Percentiles rank a stretch among this genome's conserved stretches.
These are phyloP conservation scores for Lomentospora prolificans DNA, from an alignment of 2,329 filamentous ascomycete genomes.

Conservation along the genomic window DNA sequence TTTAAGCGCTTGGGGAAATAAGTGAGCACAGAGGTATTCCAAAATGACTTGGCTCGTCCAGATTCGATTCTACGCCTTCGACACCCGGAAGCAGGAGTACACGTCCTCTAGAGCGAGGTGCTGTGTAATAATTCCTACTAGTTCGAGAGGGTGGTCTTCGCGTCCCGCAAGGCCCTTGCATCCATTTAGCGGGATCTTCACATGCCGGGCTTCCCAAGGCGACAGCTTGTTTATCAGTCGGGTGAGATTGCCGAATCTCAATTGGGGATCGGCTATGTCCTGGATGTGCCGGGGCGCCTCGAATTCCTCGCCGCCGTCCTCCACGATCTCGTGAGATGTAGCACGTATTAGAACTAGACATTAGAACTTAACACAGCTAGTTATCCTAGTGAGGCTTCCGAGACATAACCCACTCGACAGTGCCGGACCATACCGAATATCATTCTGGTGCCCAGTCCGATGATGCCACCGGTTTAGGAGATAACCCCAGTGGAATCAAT, in stretches of 20 bases:
- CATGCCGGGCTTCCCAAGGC: conserved; percentile 18
- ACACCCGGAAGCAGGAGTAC: conserved; percentile 17
- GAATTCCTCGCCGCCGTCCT: neutral
- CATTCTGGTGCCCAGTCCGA: too few species aligned
- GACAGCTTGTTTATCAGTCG: conserved; percentile 17
- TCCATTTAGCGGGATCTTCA: conserved; percentile 14
- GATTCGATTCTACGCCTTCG: conserved; percentile 12
- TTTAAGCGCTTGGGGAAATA: neutral
- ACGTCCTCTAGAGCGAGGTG: conserved; percentile 18
- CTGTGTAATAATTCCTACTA: conserved; percentile 16
- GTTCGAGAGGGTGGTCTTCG: conserved; percentile 18
- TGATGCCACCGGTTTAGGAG: too few species aligned
- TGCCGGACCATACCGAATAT: too few species aligned
- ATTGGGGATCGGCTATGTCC: neutral
- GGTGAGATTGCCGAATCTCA: conserved; percentile 15
- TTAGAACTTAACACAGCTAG: too few species aligned
- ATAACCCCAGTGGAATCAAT: too few species aligned
- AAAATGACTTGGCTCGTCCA: conserved; percentile 14
- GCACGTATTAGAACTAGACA: too few species aligned
- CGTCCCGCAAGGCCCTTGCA: conserved; percentile 11
- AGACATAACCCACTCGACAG: too few species aligned
- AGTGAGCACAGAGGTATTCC: neutral
- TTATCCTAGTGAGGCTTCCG: too few species aligned
- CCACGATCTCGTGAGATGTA: neutral
- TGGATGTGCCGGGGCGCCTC: neutral